Base-by-base conservation (phyloP, 2,329 filamentous ascomycete species). In the Cladosporium austrohemisphaericum region DNA sequence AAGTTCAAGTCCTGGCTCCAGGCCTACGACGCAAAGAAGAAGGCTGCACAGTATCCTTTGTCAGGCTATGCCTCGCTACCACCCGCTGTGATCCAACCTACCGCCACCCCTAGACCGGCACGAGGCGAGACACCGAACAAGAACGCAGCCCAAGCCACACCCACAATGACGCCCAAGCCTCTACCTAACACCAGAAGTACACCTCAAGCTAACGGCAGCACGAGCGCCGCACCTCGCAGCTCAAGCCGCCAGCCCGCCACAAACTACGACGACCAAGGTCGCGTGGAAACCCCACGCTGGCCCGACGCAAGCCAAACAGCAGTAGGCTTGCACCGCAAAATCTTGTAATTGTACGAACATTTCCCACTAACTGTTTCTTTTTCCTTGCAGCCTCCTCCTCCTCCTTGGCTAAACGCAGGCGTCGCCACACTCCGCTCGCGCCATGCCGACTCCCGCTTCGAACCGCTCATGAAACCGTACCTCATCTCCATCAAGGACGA, bases 381-480 rank as follows among this genome's bases (percentile, higher is more conserved):
- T 13, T 4, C 13, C 33, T 13, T 20, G 50, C 62, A 95, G 89
- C 88, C 90, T 51, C 82, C 87, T 6, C 84, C 90, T 14, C 91
- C 92, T n/a, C 75, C 80, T 50, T 97, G 93, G 93, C 85, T 98
- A 49, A 74, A 77, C 50, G 71, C 78, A 29, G 85, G 88, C 46
- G 80, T 97, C n/a, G 74, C 79, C 52, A 77, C 82, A 19, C 79
- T 97, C 50, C 82, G 82, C 57, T 74, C 77, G 52, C 70, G 70
- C 14, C 92, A 95, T 62, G 85, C 87, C 3, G 80, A 85, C 59
- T 90, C 96, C 66, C 78, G 80, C 23, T 97, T 97, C 65, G 89
- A 95, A 68, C 86, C 84, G 47, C 80, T 85, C 18, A 98, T 98
- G 93, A 88, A 90, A 53, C 91, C 94, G 69, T 88, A 83, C 19